phyloP scores from a whole-genome alignment of 768 basidiomycete genomes.

The Mycena galericulata region DNA sequence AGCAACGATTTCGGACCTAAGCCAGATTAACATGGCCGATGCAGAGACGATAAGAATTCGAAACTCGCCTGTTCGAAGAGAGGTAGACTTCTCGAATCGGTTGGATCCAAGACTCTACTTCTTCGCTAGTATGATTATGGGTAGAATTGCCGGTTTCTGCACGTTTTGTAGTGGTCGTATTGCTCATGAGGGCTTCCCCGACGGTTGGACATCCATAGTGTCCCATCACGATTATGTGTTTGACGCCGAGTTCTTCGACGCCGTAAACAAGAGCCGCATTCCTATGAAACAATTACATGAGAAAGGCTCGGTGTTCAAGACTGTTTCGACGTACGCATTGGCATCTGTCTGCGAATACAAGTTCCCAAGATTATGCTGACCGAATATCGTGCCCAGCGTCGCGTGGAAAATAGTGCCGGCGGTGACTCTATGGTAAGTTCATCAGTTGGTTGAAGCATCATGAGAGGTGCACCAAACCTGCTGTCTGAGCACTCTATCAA shows the following conservation, averaged over 20 bases:
- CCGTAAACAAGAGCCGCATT: constrained; percentile 6
- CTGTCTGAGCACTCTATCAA: constrained; percentile 53
- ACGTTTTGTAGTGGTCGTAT: neutral
- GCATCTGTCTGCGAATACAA: neutral
- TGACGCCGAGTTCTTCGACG: constrained; percentile 3
- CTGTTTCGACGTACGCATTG: constrained; percentile 1
- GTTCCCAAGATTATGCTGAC: constrained; percentile 9
- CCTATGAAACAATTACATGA: neutral
- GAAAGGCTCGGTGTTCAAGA: neutral
- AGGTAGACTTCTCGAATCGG: neutral
- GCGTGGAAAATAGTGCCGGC: neutral
- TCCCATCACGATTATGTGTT: neutral
- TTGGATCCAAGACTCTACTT: constrained; percentile 2
- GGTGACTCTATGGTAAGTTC: neutral
- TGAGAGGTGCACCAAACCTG: constrained; percentile 40
- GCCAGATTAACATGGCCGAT: constrained; percentile 31
- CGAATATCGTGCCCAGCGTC: neutral
- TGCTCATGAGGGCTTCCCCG: neutral
- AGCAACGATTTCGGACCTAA: neutral
- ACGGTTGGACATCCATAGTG: constrained; percentile 5
- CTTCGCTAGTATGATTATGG: neutral
- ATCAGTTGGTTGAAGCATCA: neutral
- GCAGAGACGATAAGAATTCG: neutral
- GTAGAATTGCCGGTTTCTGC: neutral
- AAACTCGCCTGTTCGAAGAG: neutral